Conservation (phyloP, 495 filamentous ascomycete species). For the Penicillium angulare region DNA sequence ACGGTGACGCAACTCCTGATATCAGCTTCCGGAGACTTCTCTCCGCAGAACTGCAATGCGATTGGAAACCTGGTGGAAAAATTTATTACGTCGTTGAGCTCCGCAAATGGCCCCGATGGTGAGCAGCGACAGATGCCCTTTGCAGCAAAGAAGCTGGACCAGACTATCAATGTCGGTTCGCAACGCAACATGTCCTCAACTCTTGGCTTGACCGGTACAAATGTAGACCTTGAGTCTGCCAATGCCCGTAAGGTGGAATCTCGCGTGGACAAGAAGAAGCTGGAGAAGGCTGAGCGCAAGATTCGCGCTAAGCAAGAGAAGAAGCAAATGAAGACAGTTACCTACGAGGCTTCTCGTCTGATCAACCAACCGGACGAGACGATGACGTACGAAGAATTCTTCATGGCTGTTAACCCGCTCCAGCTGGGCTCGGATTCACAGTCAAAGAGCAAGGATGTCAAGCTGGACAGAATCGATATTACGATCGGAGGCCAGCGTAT, state of each 20-base stretch:
- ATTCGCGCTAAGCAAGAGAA: conserved; percentile 98
- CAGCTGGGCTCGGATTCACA: conserved; percentile 74
- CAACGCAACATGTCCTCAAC: conserved; percentile 96
- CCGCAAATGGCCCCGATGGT: conserved; percentile 67
- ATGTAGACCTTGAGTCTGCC: conserved; percentile 90
- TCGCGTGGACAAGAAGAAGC: conserved; percentile 96
- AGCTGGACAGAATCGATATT: conserved; percentile 92
- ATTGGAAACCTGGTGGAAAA: conserved; percentile 85
- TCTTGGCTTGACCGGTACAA: conserved; percentile 76
- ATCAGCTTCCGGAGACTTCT: conserved; percentile 82
- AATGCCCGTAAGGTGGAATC: conserved; percentile 92
- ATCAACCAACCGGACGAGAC: conserved; percentile 77
- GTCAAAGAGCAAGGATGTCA: conserved; percentile 97
- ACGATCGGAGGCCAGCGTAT: conserved; percentile 88
- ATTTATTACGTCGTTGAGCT: conserved; percentile 79
- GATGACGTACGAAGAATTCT: conserved; percentile 99
- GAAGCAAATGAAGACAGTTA: conserved; percentile 95
- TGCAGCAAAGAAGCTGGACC: conserved; percentile 81
- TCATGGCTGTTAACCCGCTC: conserved; percentile 97
- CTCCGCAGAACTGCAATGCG: conserved; percentile 65
- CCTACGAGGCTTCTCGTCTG: conserved; percentile 92
- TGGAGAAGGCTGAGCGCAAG: conserved; percentile 98
- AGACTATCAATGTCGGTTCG: conserved; percentile 91
- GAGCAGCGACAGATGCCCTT: conserved; percentile 67
- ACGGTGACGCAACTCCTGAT: conserved; percentile 82